Conservation (phyloP, 1,284 basidiomycete species). For the Xerocomus subilludens region DNA sequence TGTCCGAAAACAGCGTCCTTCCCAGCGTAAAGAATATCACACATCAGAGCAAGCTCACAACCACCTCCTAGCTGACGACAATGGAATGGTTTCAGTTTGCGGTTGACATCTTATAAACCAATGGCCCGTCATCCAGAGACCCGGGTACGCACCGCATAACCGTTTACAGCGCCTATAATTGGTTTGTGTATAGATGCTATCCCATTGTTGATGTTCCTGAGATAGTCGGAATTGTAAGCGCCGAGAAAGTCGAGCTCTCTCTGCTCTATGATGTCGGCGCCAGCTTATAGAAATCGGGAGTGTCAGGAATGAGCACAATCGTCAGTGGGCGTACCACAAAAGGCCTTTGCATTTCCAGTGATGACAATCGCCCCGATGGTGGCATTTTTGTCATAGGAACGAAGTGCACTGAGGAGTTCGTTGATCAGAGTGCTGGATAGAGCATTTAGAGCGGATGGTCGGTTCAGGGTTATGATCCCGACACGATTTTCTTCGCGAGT, state of each 20-base stretch:
- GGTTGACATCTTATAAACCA: neutral
- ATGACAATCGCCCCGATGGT: constrained; percentile 67
- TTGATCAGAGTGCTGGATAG: constrained; percentile 63
- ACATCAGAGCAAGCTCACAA: constrained; percentile 74
- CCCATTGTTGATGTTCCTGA: constrained; percentile 65
- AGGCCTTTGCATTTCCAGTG: constrained; percentile 69
- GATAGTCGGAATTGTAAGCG: constrained; percentile 70
- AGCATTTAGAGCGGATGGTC: constrained; percentile 74
- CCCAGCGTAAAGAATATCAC: constrained; percentile 64
- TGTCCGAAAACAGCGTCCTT: constrained; percentile 71
- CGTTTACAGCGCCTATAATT: constrained; percentile 72
- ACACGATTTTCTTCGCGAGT: constrained; percentile 39
- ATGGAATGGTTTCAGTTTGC: neutral
- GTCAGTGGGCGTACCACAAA: constrained; percentile 56
- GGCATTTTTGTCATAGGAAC: constrained; percentile 60
- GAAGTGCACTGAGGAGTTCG: constrained; percentile 61
- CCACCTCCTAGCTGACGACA: constrained; percentile 68
- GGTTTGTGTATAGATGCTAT: constrained; percentile 68
- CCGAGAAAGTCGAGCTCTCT: constrained; percentile 58
- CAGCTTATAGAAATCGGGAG: constrained; percentile 46
- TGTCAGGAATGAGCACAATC: neutral
- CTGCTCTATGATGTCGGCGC: constrained; percentile 57
- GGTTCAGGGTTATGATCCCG: constrained; percentile 60
- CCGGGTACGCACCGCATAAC: constrained; percentile 64
- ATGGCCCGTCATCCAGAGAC: neutral